These are phyloP conservation scores for Paecilomyces sp. DNA, from an alignment of 2,329 filamentous ascomycete species.

Conservation along the genomic window DNA sequence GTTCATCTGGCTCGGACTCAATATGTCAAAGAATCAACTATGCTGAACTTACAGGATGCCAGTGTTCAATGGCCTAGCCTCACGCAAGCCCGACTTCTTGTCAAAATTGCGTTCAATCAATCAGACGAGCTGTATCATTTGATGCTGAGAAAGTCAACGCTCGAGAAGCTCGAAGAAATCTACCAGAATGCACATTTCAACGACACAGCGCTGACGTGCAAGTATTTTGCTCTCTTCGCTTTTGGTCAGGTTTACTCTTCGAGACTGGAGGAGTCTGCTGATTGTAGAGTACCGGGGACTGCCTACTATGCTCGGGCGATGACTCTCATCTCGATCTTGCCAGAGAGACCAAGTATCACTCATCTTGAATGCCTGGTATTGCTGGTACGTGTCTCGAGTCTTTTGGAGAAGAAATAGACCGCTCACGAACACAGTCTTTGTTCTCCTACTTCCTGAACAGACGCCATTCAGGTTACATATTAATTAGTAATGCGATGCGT, in stretches of 20 bases:
- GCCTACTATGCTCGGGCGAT: constrained; percentile 38
- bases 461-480: constrained; percentile 25
- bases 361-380: constrained; percentile 38
- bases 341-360: constrained; percentile 38
- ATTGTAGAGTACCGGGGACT: constrained; percentile 35
- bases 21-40: constrained; percentile 23
- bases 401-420: neutral
- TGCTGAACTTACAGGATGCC: constrained; percentile 19
- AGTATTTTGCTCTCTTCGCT: constrained; percentile 39
- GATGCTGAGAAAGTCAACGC: constrained; percentile 28
- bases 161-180: constrained; percentile 34
- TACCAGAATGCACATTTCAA: constrained; percentile 24
- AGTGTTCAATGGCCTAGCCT: constrained; percentile 28
- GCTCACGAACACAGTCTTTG: constrained; percentile 16
- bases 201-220: constrained; percentile 32
- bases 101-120: constrained; percentile 30
- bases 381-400: constrained; percentile 19
- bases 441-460: constrained; percentile 32
- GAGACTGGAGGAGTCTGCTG: constrained; percentile 23
- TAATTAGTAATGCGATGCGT: constrained; percentile 34
- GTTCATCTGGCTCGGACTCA: constrained; percentile 27
- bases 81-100: constrained; percentile 28
- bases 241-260: constrained; percentile 41
- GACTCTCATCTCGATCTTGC: constrained; percentile 34
- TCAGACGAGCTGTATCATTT: constrained; percentile 30